Evolutionary conservation across 768 basidiomycete genomes (phyloP).

Genomic region (Collybiopsis confluens): DNA sequence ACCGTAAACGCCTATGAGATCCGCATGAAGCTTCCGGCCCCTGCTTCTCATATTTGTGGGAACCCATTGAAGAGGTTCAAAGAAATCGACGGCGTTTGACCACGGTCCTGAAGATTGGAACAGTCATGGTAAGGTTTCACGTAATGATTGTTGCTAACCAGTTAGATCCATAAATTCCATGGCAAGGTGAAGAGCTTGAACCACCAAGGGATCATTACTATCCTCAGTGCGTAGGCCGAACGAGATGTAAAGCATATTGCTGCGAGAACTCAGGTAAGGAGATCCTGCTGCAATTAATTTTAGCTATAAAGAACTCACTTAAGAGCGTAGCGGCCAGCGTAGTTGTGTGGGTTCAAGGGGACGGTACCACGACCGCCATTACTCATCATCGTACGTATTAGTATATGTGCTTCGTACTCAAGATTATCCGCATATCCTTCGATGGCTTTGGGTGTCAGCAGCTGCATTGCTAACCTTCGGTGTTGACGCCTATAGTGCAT

Average conservation of each 20-base stretch:
- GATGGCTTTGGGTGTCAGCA: slow-evolving; percentile 18
- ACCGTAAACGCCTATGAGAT: slow-evolving; percentile 33
- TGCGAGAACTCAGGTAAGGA: neutral
- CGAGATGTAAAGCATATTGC: slow-evolving; percentile 21
- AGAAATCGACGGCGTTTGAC: slow-evolving; percentile 42
- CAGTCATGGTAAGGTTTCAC: too few species aligned
- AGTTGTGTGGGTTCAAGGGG: slow-evolving; percentile 18
- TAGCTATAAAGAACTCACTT: slow-evolving; percentile 18
- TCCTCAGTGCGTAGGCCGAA: slow-evolving; percentile 18
- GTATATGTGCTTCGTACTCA: slow-evolving; percentile 15
- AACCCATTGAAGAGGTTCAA: slow-evolving; percentile 35
- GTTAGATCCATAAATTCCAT: slow-evolving; percentile 23
- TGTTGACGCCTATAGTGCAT: slow-evolving; percentile 17
- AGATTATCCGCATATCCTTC: slow-evolving; percentile 12
- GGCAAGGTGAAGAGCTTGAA: slow-evolving; percentile 14
- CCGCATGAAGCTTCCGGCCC: slow-evolving; percentile 33
- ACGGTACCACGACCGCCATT: slow-evolving; percentile 10
- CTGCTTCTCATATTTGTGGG: slow-evolving; percentile 34
- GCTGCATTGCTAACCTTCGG: slow-evolving; percentile 18
- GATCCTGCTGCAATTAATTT: neutral
- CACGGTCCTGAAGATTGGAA: slow-evolving; percentile 30
- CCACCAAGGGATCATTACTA: slow-evolving; percentile 17
- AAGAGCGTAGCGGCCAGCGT: slow-evolving; percentile 16
- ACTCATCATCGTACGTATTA: slow-evolving; percentile 15
- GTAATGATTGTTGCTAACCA: slow-evolving; percentile 27